Evolutionary conservation across 2,329 filamentous ascomycete species (phyloP), one percentile per base, ranked within the genome.

Genomic region (Celoporthe dispersa): DNA sequence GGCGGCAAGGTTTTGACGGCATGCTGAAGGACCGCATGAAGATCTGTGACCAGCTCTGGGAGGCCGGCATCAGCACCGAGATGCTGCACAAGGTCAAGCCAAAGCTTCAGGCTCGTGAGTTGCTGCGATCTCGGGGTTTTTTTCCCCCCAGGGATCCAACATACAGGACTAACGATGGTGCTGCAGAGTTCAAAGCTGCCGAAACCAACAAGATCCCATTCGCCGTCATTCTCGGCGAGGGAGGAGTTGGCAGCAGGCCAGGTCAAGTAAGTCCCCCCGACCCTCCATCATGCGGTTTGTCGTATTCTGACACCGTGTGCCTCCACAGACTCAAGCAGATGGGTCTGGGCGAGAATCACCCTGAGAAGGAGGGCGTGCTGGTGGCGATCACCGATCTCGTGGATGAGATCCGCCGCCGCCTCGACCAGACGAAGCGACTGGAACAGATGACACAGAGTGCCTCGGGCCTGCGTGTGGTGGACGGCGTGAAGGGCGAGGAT

Each of bases 11-110:
- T 28, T 95, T 94, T 80, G 91, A 87, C 22, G 94, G 93, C 61
- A 84, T 97, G 73, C 82, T 97, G 68, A 89, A 90, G 74, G 92
- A 98, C 84, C 91, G 95, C 74, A 94, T 98, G 89, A 84, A 89
- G 35, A 87, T 98, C 51, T 91, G 91, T 70, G 87, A 89, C 74
- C 85, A 85, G 73, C 84, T 98, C 64, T 97, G 95, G 94, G 90
- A 94, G 75, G 93, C 92, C 9, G 94, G 93, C 28, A 91, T 98
- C 82, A 97, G 94, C 87, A 91, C 94, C 70, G 94, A 98, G 79
- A 97, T 96, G 79, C 85, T 90, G 14, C 93, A 93, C 84, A 98
- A 98, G 83, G 87, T 91, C 74, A 97, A 97, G 85, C 94, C 95
- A 22, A 97, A 94, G 81, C 86, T 97, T 41, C 91, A 90, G 16